These are phyloP conservation scores for Cytidiella melzeri DNA, from an alignment of 768 basidiomycete genomes.

Conservation along the genomic window DNA sequence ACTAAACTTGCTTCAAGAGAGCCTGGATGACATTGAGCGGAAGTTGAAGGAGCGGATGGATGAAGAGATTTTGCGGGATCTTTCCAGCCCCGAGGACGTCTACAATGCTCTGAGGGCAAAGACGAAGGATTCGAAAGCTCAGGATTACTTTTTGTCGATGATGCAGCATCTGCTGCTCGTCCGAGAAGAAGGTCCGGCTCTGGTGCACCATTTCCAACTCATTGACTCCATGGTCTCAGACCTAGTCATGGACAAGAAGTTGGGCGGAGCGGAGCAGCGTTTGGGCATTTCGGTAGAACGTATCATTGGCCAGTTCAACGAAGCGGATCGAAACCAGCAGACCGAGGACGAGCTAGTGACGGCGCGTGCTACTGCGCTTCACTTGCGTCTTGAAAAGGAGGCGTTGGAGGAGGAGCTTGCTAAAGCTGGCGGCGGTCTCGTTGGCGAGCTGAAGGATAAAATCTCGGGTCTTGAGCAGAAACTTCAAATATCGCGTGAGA, in stretches of 20 bases:
- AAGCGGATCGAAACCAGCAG: constrained; percentile 76
- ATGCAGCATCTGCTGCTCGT: constrained; percentile 92
- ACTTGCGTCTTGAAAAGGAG: constrained; percentile 78
- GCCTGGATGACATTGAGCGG: constrained; percentile 71
- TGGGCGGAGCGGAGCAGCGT: constrained; percentile 75
- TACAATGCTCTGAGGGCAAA: constrained; percentile 76
- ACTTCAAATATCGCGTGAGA: constrained; percentile 71
- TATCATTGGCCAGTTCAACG: constrained; percentile 85
- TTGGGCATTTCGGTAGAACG: constrained; percentile 87
- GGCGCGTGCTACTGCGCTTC: constrained; percentile 55
- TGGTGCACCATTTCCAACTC: constrained; percentile 86
- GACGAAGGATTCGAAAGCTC: constrained; percentile 72
- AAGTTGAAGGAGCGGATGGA: constrained; percentile 70
- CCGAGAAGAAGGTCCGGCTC: constrained; percentile 76
- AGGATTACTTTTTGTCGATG: constrained; percentile 85
- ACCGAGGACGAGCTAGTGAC: constrained; percentile 73
- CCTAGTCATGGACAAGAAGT: constrained; percentile 88
- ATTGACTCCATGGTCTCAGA: constrained; percentile 86
- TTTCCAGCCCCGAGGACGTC: constrained; percentile 80
- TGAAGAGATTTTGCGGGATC: constrained; percentile 66
- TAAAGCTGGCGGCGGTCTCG: constrained; percentile 75
- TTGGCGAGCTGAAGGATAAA: constrained; percentile 74
- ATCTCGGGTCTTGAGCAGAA: constrained; percentile 69
- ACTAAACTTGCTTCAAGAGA: constrained; percentile 50
- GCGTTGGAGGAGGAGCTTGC: constrained; percentile 75